phyloP scores from a whole-genome alignment of 805 yeast genomes.

The Kodamaea hsintzibuensis region DNA sequence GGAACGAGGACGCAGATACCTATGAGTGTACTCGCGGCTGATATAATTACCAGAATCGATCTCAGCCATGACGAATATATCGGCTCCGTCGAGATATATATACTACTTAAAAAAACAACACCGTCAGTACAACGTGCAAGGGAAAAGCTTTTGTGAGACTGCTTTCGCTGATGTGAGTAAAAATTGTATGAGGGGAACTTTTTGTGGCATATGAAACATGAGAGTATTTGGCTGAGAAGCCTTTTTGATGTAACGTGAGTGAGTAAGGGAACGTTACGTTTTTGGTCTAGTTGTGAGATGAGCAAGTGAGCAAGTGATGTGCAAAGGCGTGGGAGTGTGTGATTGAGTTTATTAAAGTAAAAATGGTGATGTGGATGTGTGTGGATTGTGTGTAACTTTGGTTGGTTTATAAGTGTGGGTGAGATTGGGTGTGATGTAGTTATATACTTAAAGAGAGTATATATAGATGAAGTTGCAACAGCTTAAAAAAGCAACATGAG shows the following conservation, averaged over 20 bases:
- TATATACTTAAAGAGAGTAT: too few species aligned
- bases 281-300: not conserved
- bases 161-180: not conserved
- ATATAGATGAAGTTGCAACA: too few species aligned
- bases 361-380: too few species aligned
- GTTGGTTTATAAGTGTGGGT: too few species aligned
- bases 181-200: not conserved
- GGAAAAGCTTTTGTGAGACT: not conserved
- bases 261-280: not conserved
- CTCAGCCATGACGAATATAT: not conserved
- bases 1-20: not conserved
- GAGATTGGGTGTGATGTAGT: too few species aligned
- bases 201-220: not conserved
- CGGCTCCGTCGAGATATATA: not conserved
- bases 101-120: not conserved
- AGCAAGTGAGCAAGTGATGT: not conserved
- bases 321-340: too few species aligned
- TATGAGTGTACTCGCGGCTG: not conserved
- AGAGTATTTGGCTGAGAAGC: not conserved
- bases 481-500: too few species aligned
- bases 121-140: not conserved
- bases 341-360: too few species aligned
- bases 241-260: not conserved
- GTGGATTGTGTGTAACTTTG: too few species aligned
- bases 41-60: conserved; percentile 2